Evolutionary conservation across 2,329 filamentous ascomycete genomes (phyloP).

Genomic region (Berkeleyomyces rouxiae): DNA sequence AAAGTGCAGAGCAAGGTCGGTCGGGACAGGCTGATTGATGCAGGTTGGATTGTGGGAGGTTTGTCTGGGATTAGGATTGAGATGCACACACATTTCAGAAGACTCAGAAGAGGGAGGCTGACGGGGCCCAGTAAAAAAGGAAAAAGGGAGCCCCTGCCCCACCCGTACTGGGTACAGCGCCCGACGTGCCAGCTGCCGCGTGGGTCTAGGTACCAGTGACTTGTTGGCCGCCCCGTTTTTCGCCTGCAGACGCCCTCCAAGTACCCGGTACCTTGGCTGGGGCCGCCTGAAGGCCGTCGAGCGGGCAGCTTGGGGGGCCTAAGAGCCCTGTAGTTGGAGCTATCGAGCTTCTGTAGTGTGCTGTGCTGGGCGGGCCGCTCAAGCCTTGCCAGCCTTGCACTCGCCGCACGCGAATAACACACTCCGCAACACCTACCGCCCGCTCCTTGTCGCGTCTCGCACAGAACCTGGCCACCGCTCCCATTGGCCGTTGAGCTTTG

Average conservation of each 20-base stretch:
- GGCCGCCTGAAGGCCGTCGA: neutral
- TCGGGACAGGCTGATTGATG: conserved; percentile 3
- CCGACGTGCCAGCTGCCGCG: neutral
- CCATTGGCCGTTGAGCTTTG: too few species aligned
- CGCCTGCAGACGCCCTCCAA: neutral
- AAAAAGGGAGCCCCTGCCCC: neutral
- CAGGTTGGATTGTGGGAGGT: conserved; percentile 10
- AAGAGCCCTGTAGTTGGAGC: neutral
- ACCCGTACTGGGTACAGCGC: neutral
- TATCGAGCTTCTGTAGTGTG: neutral
- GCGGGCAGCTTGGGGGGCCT: too few species aligned
- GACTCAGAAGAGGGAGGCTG: conserved; percentile 19
- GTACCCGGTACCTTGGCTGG: conserved; percentile 5
- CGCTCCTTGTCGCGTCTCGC: neutral
- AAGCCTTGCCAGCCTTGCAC: neutral
- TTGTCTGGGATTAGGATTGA: conserved; percentile 10
- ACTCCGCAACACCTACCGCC: neutral
- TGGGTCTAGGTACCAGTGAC: neutral
- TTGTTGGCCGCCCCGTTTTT: neutral
- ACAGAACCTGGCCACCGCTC: neutral
- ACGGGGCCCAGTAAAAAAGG: conserved; percentile 22
- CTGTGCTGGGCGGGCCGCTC: neutral
- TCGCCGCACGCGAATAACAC: neutral
- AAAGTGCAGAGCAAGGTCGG: conserved; percentile 7
- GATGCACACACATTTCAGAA: conserved; percentile 13